Evolutionary conservation across 306 rosid genomes (phyloP).

Genomic region (Pterocarpus macrocarpus): DNA sequence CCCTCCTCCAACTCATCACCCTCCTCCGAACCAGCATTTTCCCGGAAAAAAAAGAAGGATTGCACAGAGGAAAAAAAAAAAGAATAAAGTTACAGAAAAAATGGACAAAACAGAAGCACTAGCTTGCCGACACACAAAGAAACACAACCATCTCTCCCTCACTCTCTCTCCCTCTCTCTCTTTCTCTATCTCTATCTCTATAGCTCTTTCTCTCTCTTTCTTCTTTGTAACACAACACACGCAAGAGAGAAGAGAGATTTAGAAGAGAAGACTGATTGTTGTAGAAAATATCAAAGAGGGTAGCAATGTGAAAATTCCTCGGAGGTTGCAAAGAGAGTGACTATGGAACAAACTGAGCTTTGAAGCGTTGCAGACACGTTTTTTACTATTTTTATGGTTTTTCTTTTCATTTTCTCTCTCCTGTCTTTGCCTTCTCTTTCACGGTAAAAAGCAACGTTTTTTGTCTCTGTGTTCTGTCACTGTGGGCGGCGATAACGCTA

Average conservation of each 20-base stretch:
- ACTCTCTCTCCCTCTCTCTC: background rate
- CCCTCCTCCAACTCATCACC: conserved; percentile 88
- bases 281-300: conserved; percentile 21
- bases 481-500: background rate
- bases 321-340: conserved; percentile 51
- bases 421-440: conserved; percentile 47
- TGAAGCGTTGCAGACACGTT: background rate
- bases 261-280: background rate
- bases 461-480: background rate
- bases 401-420: background rate
- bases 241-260: background rate
- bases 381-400: background rate
- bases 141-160: conserved; percentile 5
- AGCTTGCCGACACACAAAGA: conserved; percentile 8
- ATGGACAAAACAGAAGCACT: background rate
- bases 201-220: too few species aligned
- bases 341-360: conserved; percentile 2
- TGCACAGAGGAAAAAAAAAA: conserved; percentile 3
- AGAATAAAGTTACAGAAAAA: conserved; percentile 4
- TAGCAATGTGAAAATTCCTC: conserved; percentile 41
- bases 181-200: background rate
- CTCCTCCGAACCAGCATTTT: conserved; percentile 70
- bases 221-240: too few species aligned
- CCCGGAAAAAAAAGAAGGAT: conserved; percentile 4
- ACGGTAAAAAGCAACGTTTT: conserved; percentile 52